Evolutionary conservation across 2,329 filamentous ascomycete species (phyloP).

Genomic region (Fusarium irregulare): DNA sequence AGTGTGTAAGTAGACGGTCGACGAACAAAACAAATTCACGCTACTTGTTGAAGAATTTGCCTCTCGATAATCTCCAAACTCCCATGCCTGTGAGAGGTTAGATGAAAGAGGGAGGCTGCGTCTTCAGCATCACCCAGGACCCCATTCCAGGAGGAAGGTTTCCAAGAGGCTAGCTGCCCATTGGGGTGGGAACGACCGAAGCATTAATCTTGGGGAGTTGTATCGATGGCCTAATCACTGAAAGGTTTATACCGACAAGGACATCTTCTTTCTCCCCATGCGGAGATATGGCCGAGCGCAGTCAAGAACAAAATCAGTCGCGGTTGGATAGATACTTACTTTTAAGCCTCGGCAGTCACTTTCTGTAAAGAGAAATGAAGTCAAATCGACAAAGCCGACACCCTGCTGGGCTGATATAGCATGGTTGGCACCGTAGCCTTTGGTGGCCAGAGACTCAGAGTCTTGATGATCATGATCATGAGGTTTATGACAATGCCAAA

Average conservation of each 20-base stretch:
- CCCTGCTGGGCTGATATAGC: constrained; percentile 73
- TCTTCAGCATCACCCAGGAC: constrained; percentile 50
- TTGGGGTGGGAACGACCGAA: constrained; percentile 39
- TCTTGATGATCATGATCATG: constrained; percentile 63
- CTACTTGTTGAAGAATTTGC: constrained; percentile 55
- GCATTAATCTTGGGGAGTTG: constrained; percentile 71
- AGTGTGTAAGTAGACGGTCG: constrained; percentile 41
- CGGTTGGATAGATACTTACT: constrained; percentile 50
- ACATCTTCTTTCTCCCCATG: constrained; percentile 70
- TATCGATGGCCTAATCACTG: constrained; percentile 74
- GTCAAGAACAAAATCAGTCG: constrained; percentile 17
- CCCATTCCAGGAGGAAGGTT: constrained; percentile 59
- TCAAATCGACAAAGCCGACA: constrained; percentile 83
- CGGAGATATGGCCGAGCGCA: constrained; percentile 12
- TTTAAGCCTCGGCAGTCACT: constrained; percentile 68
- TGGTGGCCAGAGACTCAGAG: constrained; percentile 64
- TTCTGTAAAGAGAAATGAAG: constrained; percentile 77
- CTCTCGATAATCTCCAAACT: constrained; percentile 58
- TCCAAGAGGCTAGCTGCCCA: constrained; percentile 42
- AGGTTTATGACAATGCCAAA: constrained; percentile 99
- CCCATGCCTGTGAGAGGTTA: constrained; percentile 60
- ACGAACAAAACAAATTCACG: constrained; percentile 10
- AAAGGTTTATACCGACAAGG: constrained; percentile 60
- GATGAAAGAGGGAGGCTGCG: constrained; percentile 58
- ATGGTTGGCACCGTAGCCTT: constrained; percentile 87